Percentiles rank a stretch among this genome's conserved stretches.
Evolutionary conservation across 352 stramenopile species (phyloP).

Genomic region (Phytophthora megakarya): DNA sequence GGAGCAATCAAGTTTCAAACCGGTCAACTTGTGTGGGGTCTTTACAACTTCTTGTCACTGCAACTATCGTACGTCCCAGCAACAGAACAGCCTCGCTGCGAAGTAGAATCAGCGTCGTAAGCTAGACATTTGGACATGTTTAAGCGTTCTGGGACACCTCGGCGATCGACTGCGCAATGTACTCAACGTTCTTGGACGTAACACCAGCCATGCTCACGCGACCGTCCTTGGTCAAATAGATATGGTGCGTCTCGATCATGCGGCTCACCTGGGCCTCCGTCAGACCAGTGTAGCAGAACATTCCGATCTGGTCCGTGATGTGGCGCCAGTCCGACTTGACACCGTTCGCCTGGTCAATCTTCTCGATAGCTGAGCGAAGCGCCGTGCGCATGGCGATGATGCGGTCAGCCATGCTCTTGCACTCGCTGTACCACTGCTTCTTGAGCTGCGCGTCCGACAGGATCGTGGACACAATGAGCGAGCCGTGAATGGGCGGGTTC

Average conservation of each 20-base stretch:
- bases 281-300: slow-evolving; percentile 99
- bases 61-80: slow-evolving; percentile 14
- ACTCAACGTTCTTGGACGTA: slow-evolving; percentile 96
- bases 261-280: slow-evolving; percentile 93
- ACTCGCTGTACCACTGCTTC: slow-evolving; percentile 94
- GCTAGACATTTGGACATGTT: slow-evolving; percentile 14
- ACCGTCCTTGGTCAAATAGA: slow-evolving; percentile 98
- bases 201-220: slow-evolving; percentile 98
- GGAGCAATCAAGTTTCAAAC: slow-evolving; percentile 12
- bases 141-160: slow-evolving; percentile 92
- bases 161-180: slow-evolving; percentile 95
- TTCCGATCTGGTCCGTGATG: slow-evolving; percentile 99
- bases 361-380: slow-evolving; percentile 84
- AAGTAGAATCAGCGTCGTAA: slow-evolving; percentile 5
- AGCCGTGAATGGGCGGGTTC: slow-evolving; percentile 98
- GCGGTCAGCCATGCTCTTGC: slow-evolving; percentile 95
- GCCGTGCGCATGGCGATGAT: slow-evolving; percentile 94
- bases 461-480: slow-evolving; percentile 97
- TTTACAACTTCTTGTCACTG: slow-evolving; percentile 32
- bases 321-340: slow-evolving; percentile 94
- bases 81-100: not conserved
- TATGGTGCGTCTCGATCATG: slow-evolving; percentile 96
- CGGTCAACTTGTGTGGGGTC: slow-evolving; percentile 16
- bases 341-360: slow-evolving; percentile 75
- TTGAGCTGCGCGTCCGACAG: slow-evolving; percentile 93